A percentile compares a stretch with the other conserved stretches of the same genome.
phyloP scores from a whole-genome alignment of 441 rosid genomes.

The California macrophylla region DNA sequence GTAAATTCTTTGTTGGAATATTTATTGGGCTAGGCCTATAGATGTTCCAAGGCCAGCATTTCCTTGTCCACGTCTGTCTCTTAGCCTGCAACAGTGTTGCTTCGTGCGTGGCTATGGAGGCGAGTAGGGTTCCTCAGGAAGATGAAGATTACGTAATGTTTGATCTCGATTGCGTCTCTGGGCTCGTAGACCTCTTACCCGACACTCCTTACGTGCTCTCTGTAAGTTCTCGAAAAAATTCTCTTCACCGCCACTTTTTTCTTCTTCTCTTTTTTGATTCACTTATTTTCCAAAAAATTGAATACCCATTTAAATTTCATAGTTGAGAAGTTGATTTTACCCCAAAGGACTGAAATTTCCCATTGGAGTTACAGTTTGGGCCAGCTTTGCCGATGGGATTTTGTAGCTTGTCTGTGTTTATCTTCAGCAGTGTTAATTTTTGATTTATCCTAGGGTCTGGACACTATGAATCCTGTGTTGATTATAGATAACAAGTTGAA shows the following conservation, averaged over 20 bases:
- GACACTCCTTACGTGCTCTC: constrained; percentile 41
- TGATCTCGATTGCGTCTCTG: constrained; percentile 41
- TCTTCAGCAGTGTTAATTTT: background rate
- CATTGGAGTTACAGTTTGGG: background rate
- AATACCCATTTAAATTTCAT: background rate
- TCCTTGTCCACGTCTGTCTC: background rate
- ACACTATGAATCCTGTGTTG: constrained; percentile 42
- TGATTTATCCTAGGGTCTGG: constrained; percentile 38
- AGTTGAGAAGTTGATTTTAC: background rate
- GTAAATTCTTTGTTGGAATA: too few species aligned
- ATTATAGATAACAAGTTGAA: constrained; percentile 39
- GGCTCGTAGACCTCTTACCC: constrained; percentile 33
- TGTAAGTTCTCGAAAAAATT: constrained; percentile 23
- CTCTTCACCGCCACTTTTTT: background rate
- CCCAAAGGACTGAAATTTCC: background rate
- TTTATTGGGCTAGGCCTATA: background rate
- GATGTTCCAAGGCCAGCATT: too few species aligned
- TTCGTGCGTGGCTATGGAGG: constrained; percentile 27
- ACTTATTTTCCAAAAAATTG: background rate
- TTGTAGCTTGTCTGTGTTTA: background rate
- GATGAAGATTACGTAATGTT: constrained; percentile 45
- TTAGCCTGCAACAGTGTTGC: background rate
- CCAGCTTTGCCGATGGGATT: background rate
- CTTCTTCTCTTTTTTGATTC: background rate
- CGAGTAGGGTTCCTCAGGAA: constrained; percentile 17